These are phyloP conservation scores for Mycena sp. DNA, from an alignment of 1,284 basidiomycete species.

Conservation along the genomic window DNA sequence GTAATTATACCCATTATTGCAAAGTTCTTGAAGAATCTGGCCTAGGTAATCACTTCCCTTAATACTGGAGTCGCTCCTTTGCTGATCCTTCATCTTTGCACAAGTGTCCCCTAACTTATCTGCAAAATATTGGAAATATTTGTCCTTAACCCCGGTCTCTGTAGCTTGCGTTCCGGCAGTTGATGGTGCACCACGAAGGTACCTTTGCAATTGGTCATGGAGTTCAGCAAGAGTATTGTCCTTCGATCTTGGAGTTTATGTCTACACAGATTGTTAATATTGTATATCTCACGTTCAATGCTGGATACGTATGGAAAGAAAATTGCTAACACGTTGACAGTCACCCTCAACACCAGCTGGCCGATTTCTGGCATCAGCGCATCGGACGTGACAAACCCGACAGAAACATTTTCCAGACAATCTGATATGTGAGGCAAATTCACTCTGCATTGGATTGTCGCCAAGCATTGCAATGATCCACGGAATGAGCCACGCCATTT, in stretches of 20 bases:
- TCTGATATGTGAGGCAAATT: slow-evolving; percentile 36
- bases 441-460: slow-evolving; percentile 40
- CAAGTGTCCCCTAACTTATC: slow-evolving; percentile 1
- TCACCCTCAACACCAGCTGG: too few species aligned
- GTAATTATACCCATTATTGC: too few species aligned
- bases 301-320: too few species aligned
- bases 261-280: too few species aligned
- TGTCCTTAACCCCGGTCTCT: slow-evolving; percentile 13
- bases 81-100: slow-evolving; percentile 6
- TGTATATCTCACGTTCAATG: too few species aligned
- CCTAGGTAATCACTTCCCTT: too few species aligned
- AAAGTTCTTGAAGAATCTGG: too few species aligned
- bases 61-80: too few species aligned
- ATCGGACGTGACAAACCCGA: slow-evolving; percentile 17
- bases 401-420: slow-evolving; percentile 31
- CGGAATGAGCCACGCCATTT: slow-evolving; percentile 26
- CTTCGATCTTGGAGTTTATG: background rate
- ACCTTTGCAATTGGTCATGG: background rate
- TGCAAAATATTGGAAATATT: slow-evolving; percentile 17
- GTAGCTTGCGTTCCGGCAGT: background rate
- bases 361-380: too few species aligned
- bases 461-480: slow-evolving; percentile 33
- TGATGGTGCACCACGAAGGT: too few species aligned
- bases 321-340: too few species aligned
- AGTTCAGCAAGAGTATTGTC: background rate